Evolutionary conservation across 1,139 yeast genomes (phyloP).

Genomic region (Entelexis sorbosivorans): DNA sequence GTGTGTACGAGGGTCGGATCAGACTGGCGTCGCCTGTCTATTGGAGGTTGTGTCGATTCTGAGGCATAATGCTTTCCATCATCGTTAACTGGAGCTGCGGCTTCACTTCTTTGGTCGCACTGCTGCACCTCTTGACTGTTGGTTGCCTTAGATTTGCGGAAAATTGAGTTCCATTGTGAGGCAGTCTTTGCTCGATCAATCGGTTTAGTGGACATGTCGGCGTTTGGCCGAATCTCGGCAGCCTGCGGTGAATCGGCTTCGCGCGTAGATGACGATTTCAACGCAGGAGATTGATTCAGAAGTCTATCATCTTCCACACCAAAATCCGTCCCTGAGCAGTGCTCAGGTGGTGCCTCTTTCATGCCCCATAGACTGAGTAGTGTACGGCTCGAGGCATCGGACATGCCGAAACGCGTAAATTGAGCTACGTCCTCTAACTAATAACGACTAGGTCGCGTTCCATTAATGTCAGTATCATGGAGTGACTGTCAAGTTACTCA

Average conservation of each 20-base stretch:
- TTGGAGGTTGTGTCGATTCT: neutral
- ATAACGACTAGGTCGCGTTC: neutral
- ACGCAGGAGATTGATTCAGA: neutral
- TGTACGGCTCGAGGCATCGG: conserved; percentile 6
- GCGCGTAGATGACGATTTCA: neutral
- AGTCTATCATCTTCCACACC: neutral
- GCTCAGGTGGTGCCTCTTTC: neutral
- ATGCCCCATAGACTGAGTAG: conserved; percentile 5
- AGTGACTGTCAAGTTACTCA: too few relatives aligned
- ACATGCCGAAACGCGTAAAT: conserved; percentile 2
- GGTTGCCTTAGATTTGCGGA: neutral
- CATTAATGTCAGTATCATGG: neutral
- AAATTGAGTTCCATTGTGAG: neutral
- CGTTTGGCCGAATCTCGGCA: neutral
- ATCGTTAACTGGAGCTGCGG: neutral
- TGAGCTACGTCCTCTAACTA: neutral
- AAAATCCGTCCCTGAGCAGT: neutral
- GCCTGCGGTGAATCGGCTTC: neutral
- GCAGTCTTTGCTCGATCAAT: neutral
- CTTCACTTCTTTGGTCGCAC: neutral
- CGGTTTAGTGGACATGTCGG: neutral
- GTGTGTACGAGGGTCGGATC: neutral
- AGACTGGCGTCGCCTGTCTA: neutral
- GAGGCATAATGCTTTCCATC: too few relatives aligned
- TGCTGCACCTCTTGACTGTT: neutral